These are phyloP conservation scores for Aspergillus terreus DNA, from an alignment of 2,329 filamentous ascomycete species.

Conservation along the genomic window DNA sequence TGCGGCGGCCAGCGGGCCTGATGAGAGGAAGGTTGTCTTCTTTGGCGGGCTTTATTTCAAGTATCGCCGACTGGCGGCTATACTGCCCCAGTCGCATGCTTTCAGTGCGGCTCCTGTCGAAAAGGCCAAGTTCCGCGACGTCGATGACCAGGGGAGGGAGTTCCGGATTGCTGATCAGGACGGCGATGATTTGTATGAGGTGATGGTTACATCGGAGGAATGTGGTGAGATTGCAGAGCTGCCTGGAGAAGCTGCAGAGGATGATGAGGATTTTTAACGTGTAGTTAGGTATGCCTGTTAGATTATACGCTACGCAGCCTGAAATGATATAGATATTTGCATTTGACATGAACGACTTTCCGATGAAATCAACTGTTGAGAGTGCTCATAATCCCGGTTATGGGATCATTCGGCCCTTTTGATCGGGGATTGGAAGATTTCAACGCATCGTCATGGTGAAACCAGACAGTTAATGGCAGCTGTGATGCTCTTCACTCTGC, in stretches of 20 bases:
- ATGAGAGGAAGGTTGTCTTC: conserved; percentile 4
- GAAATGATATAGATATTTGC: no score
- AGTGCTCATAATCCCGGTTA: no score
- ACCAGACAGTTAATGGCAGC: background rate
- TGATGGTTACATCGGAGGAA: conserved; percentile 2
- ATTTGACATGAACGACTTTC: no score
- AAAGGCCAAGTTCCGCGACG: conserved; percentile 2
- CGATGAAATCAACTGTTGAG: no score
- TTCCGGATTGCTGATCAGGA: background rate
- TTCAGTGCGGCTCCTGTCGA: conserved; percentile 3
- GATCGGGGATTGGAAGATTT: no score
- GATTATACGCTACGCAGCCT: no score
- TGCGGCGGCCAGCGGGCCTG: background rate
- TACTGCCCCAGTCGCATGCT: conserved; percentile 1
- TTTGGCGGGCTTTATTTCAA: conserved; percentile 4
- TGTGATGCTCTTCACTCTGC: background rate
- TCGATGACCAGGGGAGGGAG: background rate
- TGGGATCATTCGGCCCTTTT: no score
- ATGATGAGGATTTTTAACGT: background rate
- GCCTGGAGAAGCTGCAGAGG: background rate
- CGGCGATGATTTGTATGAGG: background rate
- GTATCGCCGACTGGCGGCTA: conserved; percentile 1
- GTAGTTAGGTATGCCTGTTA: background rate
- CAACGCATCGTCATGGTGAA: no score
- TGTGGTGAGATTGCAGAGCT: conserved; percentile 3